Base-by-base conservation (phyloP, 2,329 filamentous ascomycete species). In the Botryotinia narcissicola region DNA sequence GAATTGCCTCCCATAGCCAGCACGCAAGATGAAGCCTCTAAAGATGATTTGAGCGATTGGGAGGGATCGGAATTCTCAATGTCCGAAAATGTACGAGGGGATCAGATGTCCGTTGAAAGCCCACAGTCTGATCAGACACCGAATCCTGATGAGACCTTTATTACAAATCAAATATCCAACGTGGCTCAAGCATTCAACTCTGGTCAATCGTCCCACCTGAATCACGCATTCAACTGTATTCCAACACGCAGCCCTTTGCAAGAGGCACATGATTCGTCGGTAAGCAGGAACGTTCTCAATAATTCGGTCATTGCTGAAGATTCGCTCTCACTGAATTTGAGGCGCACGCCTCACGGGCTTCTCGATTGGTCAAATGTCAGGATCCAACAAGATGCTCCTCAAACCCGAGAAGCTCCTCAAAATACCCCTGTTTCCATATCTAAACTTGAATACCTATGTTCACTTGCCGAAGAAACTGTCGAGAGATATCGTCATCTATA, bases 401-500 rank as follows among this genome's bases (percentile, higher is more conserved):
- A 70, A 61, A 20, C 7, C 18, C 35, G n/a, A 32, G 48, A 68
- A 32, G 10, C 9, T 12, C 16, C 29, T 2, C 51, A 20, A n/a
- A 51, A n/a, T 20, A 10, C 59, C 3, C 29, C 22, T 70, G 12
- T 29, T 37, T 25, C 40, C 4, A 51, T 12, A 18, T 29, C 32
- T 8, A 61, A 46, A 12, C 57, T 35, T 25, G 42, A 12, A 16
- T 25, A n/a, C 29, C 60, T 57, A 14, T 72, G 32, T 22, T 42
- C 42, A 16, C 12, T 60, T 20, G 37, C 74, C 73, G 73, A 76
- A 73, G 57, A 73, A 8, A 42, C 16, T 70, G 77, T 64, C 61
- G 78, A 67, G 35, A 75, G 32, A 54, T 79, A 74, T 72, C 35
- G 74, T 29, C 77, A 82, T 10, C 77, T 80, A 0, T 87, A 84